Percentiles rank a stretch among this genome's conserved stretches.
phyloP scores from a whole-genome alignment of 2,329 filamentous ascomycete species.

The Penicillium sp. region DNA sequence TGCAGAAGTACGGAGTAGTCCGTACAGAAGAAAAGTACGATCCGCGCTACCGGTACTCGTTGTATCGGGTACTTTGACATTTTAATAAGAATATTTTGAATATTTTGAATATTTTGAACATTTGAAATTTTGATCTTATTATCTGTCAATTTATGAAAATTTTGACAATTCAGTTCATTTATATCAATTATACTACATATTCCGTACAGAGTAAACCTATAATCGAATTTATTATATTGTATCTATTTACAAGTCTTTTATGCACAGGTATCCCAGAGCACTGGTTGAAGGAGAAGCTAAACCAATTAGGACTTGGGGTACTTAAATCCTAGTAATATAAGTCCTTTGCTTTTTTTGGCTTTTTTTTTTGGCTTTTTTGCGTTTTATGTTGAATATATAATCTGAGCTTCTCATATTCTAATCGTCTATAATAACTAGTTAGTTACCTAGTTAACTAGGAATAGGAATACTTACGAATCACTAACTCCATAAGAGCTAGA shows the following conservation, averaged over 20 bases:
- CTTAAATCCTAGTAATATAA: not conserved
- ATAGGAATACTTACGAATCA: no score
- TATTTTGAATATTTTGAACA: no score
- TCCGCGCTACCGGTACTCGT: not conserved
- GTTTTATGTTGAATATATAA: not conserved
- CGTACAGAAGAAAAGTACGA: not conserved
- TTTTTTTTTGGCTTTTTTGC: not conserved
- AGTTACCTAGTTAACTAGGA: no score
- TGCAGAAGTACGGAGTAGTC: constrained; percentile 3
- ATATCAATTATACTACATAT: not conserved
- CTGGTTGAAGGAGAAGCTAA: not conserved
- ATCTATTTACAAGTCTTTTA: not conserved
- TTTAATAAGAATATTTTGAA: no score
- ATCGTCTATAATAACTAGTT: no score
- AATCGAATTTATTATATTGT: not conserved
- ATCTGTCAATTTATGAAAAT: not conserved
- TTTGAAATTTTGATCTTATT: not conserved
- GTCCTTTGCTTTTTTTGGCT: not conserved
- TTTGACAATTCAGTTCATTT: not conserved
- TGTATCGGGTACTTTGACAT: not conserved
- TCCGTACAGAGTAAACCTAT: not conserved
- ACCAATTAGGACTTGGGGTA: not conserved
- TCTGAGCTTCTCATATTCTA: not conserved
- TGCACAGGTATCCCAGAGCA: constrained; percentile 1
- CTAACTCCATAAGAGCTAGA: not conserved